Conservation (phyloP, 148 eudicot genomes). For the Vaccinium macrocarpon region DNA sequence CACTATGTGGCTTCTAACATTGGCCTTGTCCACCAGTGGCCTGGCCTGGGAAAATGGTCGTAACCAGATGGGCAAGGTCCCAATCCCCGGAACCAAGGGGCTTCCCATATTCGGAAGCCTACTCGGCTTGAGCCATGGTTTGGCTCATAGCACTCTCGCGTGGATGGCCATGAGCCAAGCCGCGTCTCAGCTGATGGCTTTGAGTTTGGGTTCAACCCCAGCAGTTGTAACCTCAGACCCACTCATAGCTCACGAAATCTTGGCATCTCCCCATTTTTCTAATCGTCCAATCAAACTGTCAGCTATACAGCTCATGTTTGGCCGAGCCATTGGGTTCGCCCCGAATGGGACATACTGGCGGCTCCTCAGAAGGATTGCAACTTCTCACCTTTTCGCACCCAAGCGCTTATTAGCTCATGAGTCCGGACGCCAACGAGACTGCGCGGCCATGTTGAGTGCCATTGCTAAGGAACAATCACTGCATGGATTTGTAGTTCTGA, state of each 20-base stretch:
- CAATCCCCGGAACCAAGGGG: constrained; percentile 53
- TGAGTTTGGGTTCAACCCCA: constrained; percentile 54
- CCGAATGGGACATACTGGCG: constrained; percentile 64
- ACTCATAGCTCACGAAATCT: constrained; percentile 42
- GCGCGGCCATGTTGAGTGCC: constrained; percentile 36
- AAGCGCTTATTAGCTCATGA: constrained; percentile 48
- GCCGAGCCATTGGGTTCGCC: constrained; percentile 74
- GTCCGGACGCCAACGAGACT: constrained; percentile 36
- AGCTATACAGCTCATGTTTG: constrained; percentile 62
- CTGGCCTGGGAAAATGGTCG: constrained; percentile 55
- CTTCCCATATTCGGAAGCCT: constrained; percentile 57
- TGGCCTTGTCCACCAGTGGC: constrained; percentile 49
- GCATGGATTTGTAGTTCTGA: constrained; percentile 31
- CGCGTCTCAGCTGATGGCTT: constrained; percentile 57
- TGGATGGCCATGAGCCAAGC: constrained; percentile 28
- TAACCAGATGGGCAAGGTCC: constrained; percentile 29
- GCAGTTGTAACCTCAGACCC: constrained; percentile 50
- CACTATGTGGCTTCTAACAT: constrained; percentile 13
- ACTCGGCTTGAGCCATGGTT: constrained; percentile 39
- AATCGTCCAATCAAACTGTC: constrained; percentile 64
- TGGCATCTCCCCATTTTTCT: constrained; percentile 52
- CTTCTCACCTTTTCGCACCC: constrained; percentile 61
- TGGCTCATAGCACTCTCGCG: constrained; percentile 59
- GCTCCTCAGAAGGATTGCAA: constrained; percentile 46
- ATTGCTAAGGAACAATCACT: constrained; percentile 35